Base-by-base conservation (phyloP, 2,329 filamentous ascomycete species). In the Apiospora rasikravindrae region DNA sequence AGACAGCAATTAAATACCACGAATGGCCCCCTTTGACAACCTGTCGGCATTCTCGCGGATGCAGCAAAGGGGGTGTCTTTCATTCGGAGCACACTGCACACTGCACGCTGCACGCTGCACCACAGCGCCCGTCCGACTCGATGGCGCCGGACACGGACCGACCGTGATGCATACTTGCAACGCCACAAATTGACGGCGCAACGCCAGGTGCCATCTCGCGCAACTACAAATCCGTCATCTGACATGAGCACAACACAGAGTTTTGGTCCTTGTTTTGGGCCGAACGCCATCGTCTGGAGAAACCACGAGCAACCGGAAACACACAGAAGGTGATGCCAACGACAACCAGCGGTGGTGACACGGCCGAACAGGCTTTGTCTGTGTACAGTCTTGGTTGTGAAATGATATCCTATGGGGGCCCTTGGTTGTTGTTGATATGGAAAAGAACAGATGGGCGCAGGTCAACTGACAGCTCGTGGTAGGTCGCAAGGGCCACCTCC, bases 141-240 rank as follows among this genome's bases (percentile, higher is more conserved):
- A n/a, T 33, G 57, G 57, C 57, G 57, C 57, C 33, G 57, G 33
- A 64, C 57, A 64, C 57, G 57, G 57, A 40, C 57, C 57, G 57
- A 64, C 57, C 57, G 57, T 64, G 57, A 64, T 64, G 33, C 57
- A 64, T 22, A 40, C 40, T 40, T 37, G 19, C 57, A 64, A 14
- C 57, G 33, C 57, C 57, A 64, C 11, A 1, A 10, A 40, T 8
- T 19, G 57, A 37, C 57, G 57, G 57, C 57, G 57, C 33, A 19
- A 64, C 57, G 57, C 57, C 57, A 64, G 57, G 57, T 40, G 57
- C 57, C 10, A 40, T n/a, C 33, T 64, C 33, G 33, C 10, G 29
- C 22, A 40, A 29, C 33, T n/a, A 40, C 22, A 29, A 13, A 19
- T 64, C 22, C 57, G 33, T 64, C 57, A 33, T 40, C 57, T 64